Conservation (phyloP, 2,329 filamentous ascomycete genomes). For the Penicillium sclerotiorum region DNA sequence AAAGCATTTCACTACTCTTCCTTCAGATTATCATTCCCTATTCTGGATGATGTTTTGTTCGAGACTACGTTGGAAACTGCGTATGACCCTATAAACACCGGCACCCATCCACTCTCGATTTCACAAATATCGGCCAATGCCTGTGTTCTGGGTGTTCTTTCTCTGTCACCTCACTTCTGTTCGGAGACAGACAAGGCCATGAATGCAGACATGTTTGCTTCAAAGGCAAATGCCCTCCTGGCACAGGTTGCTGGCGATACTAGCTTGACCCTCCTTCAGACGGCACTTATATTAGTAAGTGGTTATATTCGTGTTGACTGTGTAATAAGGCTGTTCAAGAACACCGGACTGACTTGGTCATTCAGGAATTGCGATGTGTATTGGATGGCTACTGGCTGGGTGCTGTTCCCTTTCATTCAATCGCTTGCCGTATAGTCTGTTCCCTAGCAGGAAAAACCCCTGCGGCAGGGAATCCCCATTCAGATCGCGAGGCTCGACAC, state of each 20-base stretch:
- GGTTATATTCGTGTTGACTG: background rate
- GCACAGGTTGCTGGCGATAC: constrained; percentile 3
- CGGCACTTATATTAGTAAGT: constrained; percentile 17
- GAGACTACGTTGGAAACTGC: constrained; percentile 12
- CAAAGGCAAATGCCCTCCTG: constrained; percentile 12
- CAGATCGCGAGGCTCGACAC: constrained; percentile 9
- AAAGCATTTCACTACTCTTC: no score
- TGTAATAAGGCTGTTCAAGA: background rate
- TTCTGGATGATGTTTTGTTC: constrained; percentile 14
- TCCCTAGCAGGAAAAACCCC: constrained; percentile 10
- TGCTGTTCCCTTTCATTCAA: constrained; percentile 14
- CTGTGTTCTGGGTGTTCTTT: constrained; percentile 15
- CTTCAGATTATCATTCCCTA: constrained; percentile 13
- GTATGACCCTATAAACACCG: constrained; percentile 3
- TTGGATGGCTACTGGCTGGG: constrained; percentile 17
- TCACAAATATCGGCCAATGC: constrained; percentile 11
- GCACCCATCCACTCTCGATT: background rate
- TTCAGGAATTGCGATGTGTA: constrained; percentile 12
- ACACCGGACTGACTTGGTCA: background rate
- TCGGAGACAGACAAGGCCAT: background rate
- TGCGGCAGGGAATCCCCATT: background rate
- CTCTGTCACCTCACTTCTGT: constrained; percentile 7
- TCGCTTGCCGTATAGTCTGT: constrained; percentile 18
- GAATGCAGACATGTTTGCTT: constrained; percentile 8
- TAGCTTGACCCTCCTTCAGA: constrained; percentile 14